These are phyloP conservation scores for Starmerella potacharoeniae DNA, from an alignment of 805 yeast species.

Conservation along the genomic window DNA sequence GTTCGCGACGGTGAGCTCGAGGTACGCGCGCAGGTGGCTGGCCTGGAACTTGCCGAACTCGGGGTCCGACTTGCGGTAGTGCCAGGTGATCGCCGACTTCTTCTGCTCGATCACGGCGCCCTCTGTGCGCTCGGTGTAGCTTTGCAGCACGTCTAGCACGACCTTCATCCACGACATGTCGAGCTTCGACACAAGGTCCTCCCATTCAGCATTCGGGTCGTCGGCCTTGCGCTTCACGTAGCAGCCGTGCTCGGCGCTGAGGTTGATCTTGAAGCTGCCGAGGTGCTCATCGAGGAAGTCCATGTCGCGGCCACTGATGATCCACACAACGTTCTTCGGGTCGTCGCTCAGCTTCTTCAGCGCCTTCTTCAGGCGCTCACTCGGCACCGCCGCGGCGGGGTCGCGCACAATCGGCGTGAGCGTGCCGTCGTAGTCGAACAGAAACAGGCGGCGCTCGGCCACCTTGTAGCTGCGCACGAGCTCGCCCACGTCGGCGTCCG, in stretches of 20 bases:
- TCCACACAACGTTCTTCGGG: constrained; percentile 81
- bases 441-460: constrained; percentile 60
- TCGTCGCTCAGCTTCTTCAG: constrained; percentile 55
- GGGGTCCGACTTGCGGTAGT: constrained; percentile 88
- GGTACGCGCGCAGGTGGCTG: constrained; percentile 51
- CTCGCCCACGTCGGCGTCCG: constrained; percentile 65
- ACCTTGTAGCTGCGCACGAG: constrained; percentile 47
- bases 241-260: constrained; percentile 97
- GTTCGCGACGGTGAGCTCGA: constrained; percentile 46
- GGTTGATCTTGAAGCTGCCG: constrained; percentile 61
- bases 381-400: constrained; percentile 97
- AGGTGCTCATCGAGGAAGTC: constrained; percentile 79
- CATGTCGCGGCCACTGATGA: constrained; percentile 92
- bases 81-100: constrained; percentile 96
- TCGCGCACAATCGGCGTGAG: constrained; percentile 91
- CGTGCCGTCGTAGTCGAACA: constrained; percentile 97
- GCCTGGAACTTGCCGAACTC: constrained; percentile 86
- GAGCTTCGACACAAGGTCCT: constrained; percentile 63
- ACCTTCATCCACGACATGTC: constrained; percentile 94
- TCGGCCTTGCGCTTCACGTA: constrained; percentile 64
- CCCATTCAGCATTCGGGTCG: constrained; percentile 46
- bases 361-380: constrained; percentile 52
- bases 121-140: constrained; percentile 79
- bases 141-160: constrained; percentile 60
- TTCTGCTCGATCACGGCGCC: constrained; percentile 80